Percentiles rank a stretch among this genome's conserved stretches.
These are phyloP conservation scores for Sporothrix schenckii DNA, from an alignment of 2,329 filamentous ascomycete genomes.

Conservation along the genomic window DNA sequence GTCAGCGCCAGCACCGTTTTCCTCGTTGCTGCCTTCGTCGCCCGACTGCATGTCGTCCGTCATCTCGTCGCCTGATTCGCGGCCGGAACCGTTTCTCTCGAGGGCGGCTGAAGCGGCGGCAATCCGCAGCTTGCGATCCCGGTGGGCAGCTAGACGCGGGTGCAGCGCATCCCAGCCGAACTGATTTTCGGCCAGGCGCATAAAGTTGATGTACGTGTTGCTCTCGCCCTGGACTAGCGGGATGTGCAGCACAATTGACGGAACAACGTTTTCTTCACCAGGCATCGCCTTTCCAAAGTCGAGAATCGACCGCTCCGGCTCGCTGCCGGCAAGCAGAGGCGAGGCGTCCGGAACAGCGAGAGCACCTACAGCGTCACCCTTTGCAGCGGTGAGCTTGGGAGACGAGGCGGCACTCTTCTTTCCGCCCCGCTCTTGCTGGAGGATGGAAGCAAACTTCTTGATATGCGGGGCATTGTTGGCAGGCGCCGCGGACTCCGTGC, in stretches of 20 bases:
- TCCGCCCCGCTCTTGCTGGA: slow-evolving; percentile 49
- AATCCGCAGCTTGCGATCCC: slow-evolving; percentile 83
- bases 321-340: slow-evolving; percentile 42
- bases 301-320: slow-evolving; percentile 58
- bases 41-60: slow-evolving; percentile 71
- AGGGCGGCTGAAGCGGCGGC: slow-evolving; percentile 85
- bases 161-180: slow-evolving; percentile 95
- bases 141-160: slow-evolving; percentile 84
- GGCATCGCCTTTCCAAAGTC: slow-evolving; percentile 63
- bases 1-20: slow-evolving; percentile 67
- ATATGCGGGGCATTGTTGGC: slow-evolving; percentile 38
- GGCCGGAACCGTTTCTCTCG: slow-evolving; percentile 71
- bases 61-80: slow-evolving; percentile 79
- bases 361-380: slow-evolving; percentile 46
- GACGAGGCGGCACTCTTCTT: slow-evolving; percentile 50
- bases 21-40: slow-evolving; percentile 81
- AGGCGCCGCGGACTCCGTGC: slow-evolving; percentile 31
- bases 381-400: slow-evolving; percentile 54
- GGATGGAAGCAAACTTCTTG: slow-evolving; percentile 52
- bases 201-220: slow-evolving; percentile 94
- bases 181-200: slow-evolving; percentile 86
- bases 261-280: slow-evolving; percentile 63
- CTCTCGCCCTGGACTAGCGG: slow-evolving; percentile 72
- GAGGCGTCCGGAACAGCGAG: slow-evolving; percentile 40
- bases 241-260: slow-evolving; percentile 82